These are phyloP conservation scores for Debaryomyces sp. DNA, from an alignment of 1,139 yeast genomes.

Conservation along the genomic window DNA sequence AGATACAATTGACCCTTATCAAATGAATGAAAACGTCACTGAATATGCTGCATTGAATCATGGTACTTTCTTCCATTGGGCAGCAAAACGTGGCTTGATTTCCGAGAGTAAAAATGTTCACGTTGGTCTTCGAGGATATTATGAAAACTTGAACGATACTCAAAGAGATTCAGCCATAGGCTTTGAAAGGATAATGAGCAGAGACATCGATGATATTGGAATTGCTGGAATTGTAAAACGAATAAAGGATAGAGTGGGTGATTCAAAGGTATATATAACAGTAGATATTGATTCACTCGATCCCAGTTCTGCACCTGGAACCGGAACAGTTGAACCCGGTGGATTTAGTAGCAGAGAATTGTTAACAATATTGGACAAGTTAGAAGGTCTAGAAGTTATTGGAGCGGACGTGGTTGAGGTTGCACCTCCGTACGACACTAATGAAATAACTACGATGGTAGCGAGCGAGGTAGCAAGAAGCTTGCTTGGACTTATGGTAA, in stretches of 20 bases:
- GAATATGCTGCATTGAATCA: constrained; percentile 55
- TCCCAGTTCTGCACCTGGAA: constrained; percentile 16
- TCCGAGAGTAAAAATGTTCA: constrained; percentile 25
- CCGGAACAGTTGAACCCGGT: constrained; percentile 20
- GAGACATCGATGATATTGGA: constrained; percentile 19
- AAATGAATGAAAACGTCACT: constrained; percentile 54
- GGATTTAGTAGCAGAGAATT: constrained; percentile 18
- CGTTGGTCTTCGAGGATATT: constrained; percentile 40
- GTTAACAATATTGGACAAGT: constrained; percentile 16
- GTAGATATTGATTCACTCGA: constrained; percentile 19
- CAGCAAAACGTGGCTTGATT: constrained; percentile 18
- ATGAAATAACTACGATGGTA: constrained; percentile 4
- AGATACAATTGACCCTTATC: constrained; percentile 60
- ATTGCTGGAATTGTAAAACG: constrained; percentile 15
- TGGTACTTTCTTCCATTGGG: constrained; percentile 52
- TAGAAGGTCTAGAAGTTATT: constrained; percentile 16
- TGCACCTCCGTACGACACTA: constrained; percentile 13
- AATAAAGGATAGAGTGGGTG: constrained; percentile 15
- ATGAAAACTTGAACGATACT: constrained; percentile 25
- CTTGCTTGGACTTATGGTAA: constrained; percentile 5
- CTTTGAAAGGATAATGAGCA: constrained; percentile 16
- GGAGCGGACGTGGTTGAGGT: constrained; percentile 20
- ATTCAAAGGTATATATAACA: constrained; percentile 15
- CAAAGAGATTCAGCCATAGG: constrained; percentile 16
- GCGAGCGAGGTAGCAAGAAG: constrained; percentile 7